Evolutionary conservation across 83 land plant genomes (phyloP).

Genomic region (Thuja plicata): DNA sequence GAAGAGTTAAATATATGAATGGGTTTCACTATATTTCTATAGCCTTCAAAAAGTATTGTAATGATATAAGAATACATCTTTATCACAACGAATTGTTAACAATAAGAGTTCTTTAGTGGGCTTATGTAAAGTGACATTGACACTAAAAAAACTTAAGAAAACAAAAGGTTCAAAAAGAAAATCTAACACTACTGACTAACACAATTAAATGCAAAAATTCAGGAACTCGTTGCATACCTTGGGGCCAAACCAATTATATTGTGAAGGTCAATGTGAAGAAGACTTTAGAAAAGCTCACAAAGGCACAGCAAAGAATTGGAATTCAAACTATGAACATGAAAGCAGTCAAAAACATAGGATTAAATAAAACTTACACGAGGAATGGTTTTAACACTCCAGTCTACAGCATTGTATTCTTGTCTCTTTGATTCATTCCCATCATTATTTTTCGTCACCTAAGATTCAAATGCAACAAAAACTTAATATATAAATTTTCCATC

Average conservation of each 20-base stretch:
- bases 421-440: slow-evolving; percentile 19
- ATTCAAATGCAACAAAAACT: slow-evolving; percentile 9
- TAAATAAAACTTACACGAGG: slow-evolving; percentile 45
- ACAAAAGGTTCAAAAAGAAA: not conserved
- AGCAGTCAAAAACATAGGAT: slow-evolving; percentile 12
- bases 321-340: not conserved
- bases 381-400: slow-evolving; percentile 46
- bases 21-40: not conserved
- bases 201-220: not conserved
- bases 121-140: not conserved
- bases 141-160: not conserved
- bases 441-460: slow-evolving; percentile 29
- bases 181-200: not conserved
- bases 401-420: slow-evolving; percentile 54
- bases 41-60: not conserved
- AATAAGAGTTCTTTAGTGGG: not conserved
- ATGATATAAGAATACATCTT: not conserved
- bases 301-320: not conserved
- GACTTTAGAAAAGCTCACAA: not conserved
- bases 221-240: not conserved
- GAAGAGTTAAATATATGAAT: not conserved
- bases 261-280: not conserved
- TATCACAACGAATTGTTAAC: not conserved
- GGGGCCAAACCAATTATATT: not conserved
- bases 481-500: not conserved